Conservation (phyloP, 176 grass and related monocot genomes). For the Bromus sterilis region DNA sequence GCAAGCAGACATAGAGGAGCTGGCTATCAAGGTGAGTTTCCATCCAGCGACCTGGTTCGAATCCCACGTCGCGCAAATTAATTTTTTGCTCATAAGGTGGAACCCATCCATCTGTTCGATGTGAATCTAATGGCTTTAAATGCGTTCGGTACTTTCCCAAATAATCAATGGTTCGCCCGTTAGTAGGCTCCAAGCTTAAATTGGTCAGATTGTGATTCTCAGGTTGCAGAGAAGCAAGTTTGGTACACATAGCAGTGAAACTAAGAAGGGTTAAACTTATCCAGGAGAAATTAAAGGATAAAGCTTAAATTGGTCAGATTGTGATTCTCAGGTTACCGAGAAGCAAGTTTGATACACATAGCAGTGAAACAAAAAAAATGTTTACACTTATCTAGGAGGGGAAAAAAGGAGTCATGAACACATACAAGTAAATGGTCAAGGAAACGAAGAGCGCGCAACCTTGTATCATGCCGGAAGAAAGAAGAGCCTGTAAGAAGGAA, state of each 20-base stretch:
- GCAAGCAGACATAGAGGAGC: too few species aligned
- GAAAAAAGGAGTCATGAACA: slow-evolving; percentile 10
- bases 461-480: slow-evolving; percentile 93
- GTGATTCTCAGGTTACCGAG: slow-evolving; percentile 12
- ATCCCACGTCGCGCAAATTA: too few species aligned
- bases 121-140: too few species aligned
- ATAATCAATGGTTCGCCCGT: too few species aligned
- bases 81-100: too few species aligned
- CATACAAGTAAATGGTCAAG: slow-evolving; percentile 98
- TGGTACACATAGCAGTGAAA: slow-evolving; percentile 1
- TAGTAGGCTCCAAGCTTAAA: slow-evolving; percentile 1
- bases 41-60: too few species aligned
- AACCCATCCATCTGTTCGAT: too few species aligned
- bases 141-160: too few species aligned
- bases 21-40: too few species aligned
- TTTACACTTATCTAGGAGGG: background rate
- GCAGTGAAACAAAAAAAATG: background rate
- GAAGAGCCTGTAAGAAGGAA: slow-evolving; percentile 63
- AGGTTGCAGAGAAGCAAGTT: slow-evolving; percentile 7
- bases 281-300: background rate
- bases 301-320: slow-evolving; percentile 1
- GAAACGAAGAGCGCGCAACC: slow-evolving; percentile 99
- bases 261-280: background rate
- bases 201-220: slow-evolving; percentile 5
- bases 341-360: slow-evolving; percentile 1